A percentile compares a stretch with the other conserved stretches of the same genome.
These are phyloP conservation scores for Silybum marianum DNA, from an alignment of 129 eudicot species.

Conservation along the genomic window DNA sequence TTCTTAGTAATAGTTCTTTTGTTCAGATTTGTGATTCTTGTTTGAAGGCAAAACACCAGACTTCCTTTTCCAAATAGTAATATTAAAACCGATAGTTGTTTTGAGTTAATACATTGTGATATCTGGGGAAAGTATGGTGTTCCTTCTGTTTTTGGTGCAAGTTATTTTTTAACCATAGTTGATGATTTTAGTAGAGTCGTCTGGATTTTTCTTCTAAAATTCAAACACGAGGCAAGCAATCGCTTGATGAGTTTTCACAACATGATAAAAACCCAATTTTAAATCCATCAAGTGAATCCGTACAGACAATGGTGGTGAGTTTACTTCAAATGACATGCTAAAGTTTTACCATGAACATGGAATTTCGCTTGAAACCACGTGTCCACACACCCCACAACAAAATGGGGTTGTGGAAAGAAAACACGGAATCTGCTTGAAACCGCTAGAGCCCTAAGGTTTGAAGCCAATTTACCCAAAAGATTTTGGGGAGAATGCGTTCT, in stretches of 20 bases:
- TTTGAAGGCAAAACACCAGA: neutral
- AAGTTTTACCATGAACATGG: no score
- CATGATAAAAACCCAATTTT: neutral
- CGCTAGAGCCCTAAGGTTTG: no score
- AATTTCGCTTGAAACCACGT: no score
- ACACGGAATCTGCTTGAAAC: no score
- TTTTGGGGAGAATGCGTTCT: no score
- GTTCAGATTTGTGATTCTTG: neutral
- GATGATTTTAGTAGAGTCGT: conserved; percentile 12
- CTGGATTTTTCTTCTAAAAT: neutral
- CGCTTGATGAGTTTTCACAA: neutral
- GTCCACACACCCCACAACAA: no score
- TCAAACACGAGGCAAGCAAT: neutral
- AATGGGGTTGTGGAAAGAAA: no score
- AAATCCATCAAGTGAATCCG: neutral
- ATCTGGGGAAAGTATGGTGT: conserved; percentile 12
- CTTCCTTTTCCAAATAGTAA: neutral
- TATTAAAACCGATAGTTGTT: neutral
- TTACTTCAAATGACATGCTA: no score
- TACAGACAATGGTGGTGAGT: neutral
- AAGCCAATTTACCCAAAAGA: no score
- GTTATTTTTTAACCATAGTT: conserved; percentile 17
- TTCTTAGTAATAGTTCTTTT: conserved; percentile 2
- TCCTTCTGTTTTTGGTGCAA: neutral
- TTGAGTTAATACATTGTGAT: neutral